Conservation (phyloP, 768 basidiomycete species). For the Leccinum truebloodii region DNA sequence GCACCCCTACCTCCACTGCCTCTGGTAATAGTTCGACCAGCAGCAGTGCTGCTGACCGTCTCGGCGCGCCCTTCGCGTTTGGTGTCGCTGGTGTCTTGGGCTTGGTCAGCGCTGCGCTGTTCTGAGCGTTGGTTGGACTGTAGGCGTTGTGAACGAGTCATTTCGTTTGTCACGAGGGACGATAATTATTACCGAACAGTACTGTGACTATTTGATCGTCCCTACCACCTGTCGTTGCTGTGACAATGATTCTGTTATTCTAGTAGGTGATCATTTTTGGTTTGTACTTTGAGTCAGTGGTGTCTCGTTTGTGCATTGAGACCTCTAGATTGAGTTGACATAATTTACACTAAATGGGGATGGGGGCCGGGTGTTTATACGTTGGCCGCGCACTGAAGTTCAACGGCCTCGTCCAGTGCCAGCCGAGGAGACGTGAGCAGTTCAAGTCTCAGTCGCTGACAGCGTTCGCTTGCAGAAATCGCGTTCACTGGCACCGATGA, state of each 20-base stretch:
- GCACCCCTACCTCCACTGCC: slow-evolving; percentile 21
- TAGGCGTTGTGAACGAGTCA: slow-evolving; percentile 8
- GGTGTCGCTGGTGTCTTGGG: slow-evolving; percentile 53
- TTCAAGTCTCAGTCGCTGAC: too few relatives aligned
- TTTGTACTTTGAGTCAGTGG: slow-evolving; percentile 18
- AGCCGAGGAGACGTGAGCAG: too few relatives aligned
- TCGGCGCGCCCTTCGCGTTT: slow-evolving; percentile 33
- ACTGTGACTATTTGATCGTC: slow-evolving; percentile 15
- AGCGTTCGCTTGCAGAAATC: too few relatives aligned
- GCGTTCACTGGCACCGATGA: too few relatives aligned
- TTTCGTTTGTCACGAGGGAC: slow-evolving; percentile 15
- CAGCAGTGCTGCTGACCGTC: slow-evolving; percentile 35
- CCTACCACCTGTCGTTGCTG: slow-evolving; percentile 19
- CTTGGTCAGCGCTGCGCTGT: slow-evolving; percentile 49
- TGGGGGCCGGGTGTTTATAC: too few relatives aligned
- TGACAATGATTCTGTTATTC: slow-evolving; percentile 8
- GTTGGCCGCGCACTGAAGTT: too few relatives aligned
- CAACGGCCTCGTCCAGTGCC: too few relatives aligned
- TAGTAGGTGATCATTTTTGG: slow-evolving; percentile 16
- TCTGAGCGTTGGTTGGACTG: slow-evolving; percentile 32
- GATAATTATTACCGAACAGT: slow-evolving; percentile 8
- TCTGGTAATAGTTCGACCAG: slow-evolving; percentile 27
- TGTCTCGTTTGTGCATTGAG: background rate
- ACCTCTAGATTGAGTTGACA: too few relatives aligned
- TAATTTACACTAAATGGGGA: background rate